Percentiles rank a stretch among this genome's conserved stretches.
Evolutionary conservation across 306 rosid genomes (phyloP).

Genomic region (Carpinus viminea): DNA sequence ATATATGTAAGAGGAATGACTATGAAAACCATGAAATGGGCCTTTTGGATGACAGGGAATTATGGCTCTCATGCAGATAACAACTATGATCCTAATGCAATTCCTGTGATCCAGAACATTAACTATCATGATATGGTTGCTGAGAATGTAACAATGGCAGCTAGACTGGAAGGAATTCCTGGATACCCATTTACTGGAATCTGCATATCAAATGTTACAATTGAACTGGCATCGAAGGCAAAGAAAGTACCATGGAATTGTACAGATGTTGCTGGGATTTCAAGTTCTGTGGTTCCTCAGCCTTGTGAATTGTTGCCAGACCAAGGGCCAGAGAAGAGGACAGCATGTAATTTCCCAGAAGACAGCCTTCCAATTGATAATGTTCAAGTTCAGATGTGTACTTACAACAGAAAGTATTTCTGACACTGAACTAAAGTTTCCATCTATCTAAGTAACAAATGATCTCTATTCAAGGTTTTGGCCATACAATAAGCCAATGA

Average conservation of each 20-base stretch:
- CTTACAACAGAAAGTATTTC: conserved; percentile 37
- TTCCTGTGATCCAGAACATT: conserved; percentile 55
- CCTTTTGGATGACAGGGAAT: conserved; percentile 74
- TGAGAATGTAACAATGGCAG: conserved; percentile 68
- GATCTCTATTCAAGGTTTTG: background rate
- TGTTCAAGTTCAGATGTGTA: conserved; percentile 49
- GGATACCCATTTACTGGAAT: conserved; percentile 65
- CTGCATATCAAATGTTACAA: conserved; percentile 73
- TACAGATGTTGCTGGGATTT: conserved; percentile 60
- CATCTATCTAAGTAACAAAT: background rate
- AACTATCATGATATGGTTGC: conserved; percentile 66
- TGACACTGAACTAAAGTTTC: conserved; percentile 21
- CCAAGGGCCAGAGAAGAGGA: conserved; percentile 41
- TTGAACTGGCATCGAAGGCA: conserved; percentile 48
- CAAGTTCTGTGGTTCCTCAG: conserved; percentile 55
- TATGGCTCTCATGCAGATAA: conserved; percentile 76
- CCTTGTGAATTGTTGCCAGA: conserved; percentile 60
- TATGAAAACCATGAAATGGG: conserved; percentile 80
- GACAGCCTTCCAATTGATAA: conserved; percentile 48
- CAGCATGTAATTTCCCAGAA: conserved; percentile 55
- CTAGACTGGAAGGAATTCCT: conserved; percentile 61
- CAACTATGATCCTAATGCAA: conserved; percentile 60
- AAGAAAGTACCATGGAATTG: conserved; percentile 72
- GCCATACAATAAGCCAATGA: background rate
- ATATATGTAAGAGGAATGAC: conserved; percentile 61